Base-by-base conservation (phyloP, 2,329 filamentous ascomycete species). In the Calonectria leucothoes region DNA sequence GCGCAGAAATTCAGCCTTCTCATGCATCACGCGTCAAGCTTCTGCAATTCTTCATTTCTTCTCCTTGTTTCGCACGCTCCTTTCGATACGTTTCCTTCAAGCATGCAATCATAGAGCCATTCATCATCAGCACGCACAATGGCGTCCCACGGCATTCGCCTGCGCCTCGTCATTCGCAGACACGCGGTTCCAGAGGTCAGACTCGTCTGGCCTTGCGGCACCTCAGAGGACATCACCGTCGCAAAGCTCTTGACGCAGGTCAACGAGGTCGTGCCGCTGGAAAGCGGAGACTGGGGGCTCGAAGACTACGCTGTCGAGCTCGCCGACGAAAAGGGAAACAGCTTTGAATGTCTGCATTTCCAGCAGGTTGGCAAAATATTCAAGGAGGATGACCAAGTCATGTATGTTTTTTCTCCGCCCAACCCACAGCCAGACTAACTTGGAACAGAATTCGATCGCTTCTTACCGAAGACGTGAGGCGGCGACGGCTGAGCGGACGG, bases 261-360 rank as follows among this genome's bases (percentile, higher is more conserved):
- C 77, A 96, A 97, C 84, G 91, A 94, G 52, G 89, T 94, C 20
- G 87, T 98, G 2, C 95, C 96, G 0, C 90, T 98, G 0, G 95
- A 98, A 85, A 92, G 93, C 70, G 89, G 89, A 49, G 88, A 95
- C 73, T 98, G 95, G 95, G 95, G 95, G 0, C 85, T 98, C 4
- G 96, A 98, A 80, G 95, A 98, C 82, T 98, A 98, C 83, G 91
- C 91, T 11, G 94, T 98, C 35, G 94, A 97, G 83, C 88, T 98
- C 4, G 84, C 84, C 25, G 88, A 89, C 69, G 79, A 81, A 33
- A 84, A 86, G 45, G 89, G 89, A n/a, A 86, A 84, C 23, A 92
- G 90, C 57, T 98, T 94, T 77, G 96, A 98, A 84, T 97, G 95
- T 79, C 85, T 98, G 70, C 96, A 98, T 85, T 98, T 95, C 80